Evolutionary conservation across 768 basidiomycete genomes (phyloP), one percentile per base, ranked within the genome.

Genomic region (Amanita rimosa): DNA sequence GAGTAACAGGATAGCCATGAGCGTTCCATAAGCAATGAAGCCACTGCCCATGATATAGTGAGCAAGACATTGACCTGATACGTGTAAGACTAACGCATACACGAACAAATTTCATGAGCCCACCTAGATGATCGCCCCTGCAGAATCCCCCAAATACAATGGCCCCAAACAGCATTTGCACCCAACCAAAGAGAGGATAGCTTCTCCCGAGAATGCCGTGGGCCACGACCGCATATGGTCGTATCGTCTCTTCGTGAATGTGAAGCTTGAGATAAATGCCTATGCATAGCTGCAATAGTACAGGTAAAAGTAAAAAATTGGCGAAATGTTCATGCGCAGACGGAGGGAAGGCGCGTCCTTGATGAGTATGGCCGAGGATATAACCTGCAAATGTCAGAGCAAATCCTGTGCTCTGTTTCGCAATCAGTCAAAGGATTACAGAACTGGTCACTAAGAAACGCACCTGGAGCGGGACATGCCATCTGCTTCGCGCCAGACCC

Each of bases 221-320:
- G 1, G 68, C 67, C 3, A 67, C 62, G 3, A 90, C 85, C 0
- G 81, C 80, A 58, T 73, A 85, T 1, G 84, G 85, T 35, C 93
- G 74, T 8, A 83, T 53, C 1, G 81, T 77, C 51, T 72, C 71
- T 64, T 95, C 89, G 53, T 93, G 74, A 22, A 96, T 82, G 62
- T 96, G 94, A 6, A 94, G 67, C 65, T 95, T 96, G 56, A 97
- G 81, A 65, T 95, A 97, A 38, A 90, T 75, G 3, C 94, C 94
- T 42, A 91, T 68, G 19, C 62, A 56, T 9, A 86, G 68, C 65
- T 96, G 93, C 1, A 68, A 54, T 11, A 73, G 55, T 34, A 93
- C 78, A 13, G 87, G 81, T 33, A 79, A 43, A 54, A 86, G 66
- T 16, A 85, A 67, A 42, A 92, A 66, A 33, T 73, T 76, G 16